Evolutionary conservation across 2,329 filamentous ascomycete genomes (phyloP), one percentile per base, ranked within the genome.

Genomic region (Blastomyces percursus): DNA sequence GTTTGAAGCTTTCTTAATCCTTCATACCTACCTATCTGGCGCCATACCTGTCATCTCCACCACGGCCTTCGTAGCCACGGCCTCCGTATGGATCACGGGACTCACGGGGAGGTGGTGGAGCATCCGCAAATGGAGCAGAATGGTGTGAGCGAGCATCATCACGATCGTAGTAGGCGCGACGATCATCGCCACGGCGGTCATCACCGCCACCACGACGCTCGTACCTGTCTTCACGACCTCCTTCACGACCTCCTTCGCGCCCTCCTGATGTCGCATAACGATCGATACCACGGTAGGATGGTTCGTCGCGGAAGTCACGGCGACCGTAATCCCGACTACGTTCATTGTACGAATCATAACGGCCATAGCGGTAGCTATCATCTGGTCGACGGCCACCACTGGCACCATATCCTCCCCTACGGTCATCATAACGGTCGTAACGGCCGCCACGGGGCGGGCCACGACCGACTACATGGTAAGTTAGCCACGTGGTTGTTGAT

Each of bases 101-200:
- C 64, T 75, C 75, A 66, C 75, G 75, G 35, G 73, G 69, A 35
- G 74, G 69, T 64, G 74, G 73, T 55, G 63, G 60, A 42, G 76
- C 71, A 46, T 75, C 75, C 51, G 58, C 59, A 52, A 62, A 66
- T 64, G 78, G 78, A 69, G 75, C 75, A 66, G 77, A 76, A 74
- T 76, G 73, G 68, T 80, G 79, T 67, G 79, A 78, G 72, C 75
- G 69, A 61, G 71, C 67, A 64, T 74, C 73, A 68, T 82, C 80
- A 69, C 80, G 80, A 67, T 81, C 79, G 67, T 83, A 82, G 72
- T 82, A 82, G 62, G 75, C 75, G 65, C 79, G 75, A 67, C 75
- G 79, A 65, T 78, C 76, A 59, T 74, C 73, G 64, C 79, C 75
- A 67, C 75, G 79, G 64, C 78, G 76, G 59, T 74, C 73, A 61